A percentile compares a stretch with the other conserved stretches of the same genome.
Conservation (phyloP, 2,329 filamentous ascomycete species). For the Teratosphaeria pseudoeucalypti region DNA sequence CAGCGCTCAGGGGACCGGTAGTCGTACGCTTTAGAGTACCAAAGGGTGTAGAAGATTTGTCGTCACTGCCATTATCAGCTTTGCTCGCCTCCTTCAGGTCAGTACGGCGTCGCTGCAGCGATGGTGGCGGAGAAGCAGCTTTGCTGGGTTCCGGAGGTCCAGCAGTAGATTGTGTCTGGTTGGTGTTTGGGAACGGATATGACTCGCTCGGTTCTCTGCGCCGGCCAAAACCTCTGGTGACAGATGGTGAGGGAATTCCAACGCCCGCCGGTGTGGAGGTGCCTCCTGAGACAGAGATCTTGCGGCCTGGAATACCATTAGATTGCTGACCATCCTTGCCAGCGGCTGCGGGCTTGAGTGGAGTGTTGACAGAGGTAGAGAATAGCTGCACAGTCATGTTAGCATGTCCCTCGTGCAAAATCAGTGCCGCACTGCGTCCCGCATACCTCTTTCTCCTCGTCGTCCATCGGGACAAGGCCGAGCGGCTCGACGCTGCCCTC, state of each 20-base stretch:
- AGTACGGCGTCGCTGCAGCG: conserved; percentile 51
- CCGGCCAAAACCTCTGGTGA: conserved; percentile 58
- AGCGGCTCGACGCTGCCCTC: conserved; percentile 61
- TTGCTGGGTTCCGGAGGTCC: conserved; percentile 52
- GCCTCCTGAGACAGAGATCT: conserved; percentile 63
- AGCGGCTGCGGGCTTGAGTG: conserved; percentile 70
- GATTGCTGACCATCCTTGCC: conserved; percentile 51
- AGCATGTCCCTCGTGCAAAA: neutral
- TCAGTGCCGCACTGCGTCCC: neutral
- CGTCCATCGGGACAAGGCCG: conserved; percentile 60
- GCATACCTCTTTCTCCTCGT: conserved; percentile 54
- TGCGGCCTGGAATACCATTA: conserved; percentile 57
- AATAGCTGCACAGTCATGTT: conserved; percentile 51
- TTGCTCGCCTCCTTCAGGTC: conserved; percentile 45
- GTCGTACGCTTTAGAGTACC: conserved; percentile 46
- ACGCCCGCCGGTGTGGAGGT: conserved; percentile 53
- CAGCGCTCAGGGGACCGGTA: conserved; percentile 44
- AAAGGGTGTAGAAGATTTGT: conserved; percentile 33
- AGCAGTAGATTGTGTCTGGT: conserved; percentile 50
- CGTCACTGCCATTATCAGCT: conserved; percentile 27
- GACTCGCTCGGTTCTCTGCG: conserved; percentile 78
- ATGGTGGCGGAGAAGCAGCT: conserved; percentile 49
- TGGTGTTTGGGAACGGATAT: conserved; percentile 40
- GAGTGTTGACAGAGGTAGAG: conserved; percentile 79
- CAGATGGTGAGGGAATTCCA: conserved; percentile 65